Evolutionary conservation across 192 early-diverging fungal genomes (phyloP).

Genomic region (Coemansia sp.): DNA sequence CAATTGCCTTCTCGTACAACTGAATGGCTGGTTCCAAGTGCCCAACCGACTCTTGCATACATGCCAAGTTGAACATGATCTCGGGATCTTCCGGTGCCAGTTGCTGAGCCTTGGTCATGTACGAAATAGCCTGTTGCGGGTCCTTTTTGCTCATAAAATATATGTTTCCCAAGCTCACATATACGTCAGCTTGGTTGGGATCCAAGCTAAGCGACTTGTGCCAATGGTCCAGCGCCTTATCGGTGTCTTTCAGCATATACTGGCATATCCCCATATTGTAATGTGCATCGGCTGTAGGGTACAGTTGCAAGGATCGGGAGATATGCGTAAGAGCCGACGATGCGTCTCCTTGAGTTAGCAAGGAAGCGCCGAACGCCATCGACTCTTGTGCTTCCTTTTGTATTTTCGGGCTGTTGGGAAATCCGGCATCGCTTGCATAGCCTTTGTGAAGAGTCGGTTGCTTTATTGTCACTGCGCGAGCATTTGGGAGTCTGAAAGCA

Average conservation of each 20-base stretch:
- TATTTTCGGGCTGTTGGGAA: background rate
- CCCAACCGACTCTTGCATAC: constrained; percentile 61
- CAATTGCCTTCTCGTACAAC: constrained; percentile 55
- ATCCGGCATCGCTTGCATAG: constrained; percentile 16
- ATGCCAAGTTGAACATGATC: constrained; percentile 62
- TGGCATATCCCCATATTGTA: constrained; percentile 38
- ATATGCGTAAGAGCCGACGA: constrained; percentile 5
- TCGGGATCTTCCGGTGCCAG: constrained; percentile 68
- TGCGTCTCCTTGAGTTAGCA: constrained; percentile 15
- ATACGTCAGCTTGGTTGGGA: constrained; percentile 60
- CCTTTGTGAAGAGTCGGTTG: too few species aligned
- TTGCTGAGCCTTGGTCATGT: constrained; percentile 58
- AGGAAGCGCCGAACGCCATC: constrained; percentile 10
- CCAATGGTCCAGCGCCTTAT: constrained; percentile 61
- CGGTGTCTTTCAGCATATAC: constrained; percentile 52
- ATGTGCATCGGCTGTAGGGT: constrained; percentile 22
- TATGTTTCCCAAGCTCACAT: constrained; percentile 68
- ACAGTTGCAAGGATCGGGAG: background rate
- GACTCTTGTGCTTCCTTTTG: constrained; percentile 17
- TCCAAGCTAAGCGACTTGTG: constrained; percentile 55
- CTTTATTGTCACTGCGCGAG: too few species aligned
- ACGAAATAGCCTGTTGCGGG: constrained; percentile 44
- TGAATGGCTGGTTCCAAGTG: constrained; percentile 58
- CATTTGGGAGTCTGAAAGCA: too few species aligned
- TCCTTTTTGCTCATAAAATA: constrained; percentile 56